Base-by-base conservation (phyloP, 257 asterid genomes). In the Gentiana macrophylla region DNA sequence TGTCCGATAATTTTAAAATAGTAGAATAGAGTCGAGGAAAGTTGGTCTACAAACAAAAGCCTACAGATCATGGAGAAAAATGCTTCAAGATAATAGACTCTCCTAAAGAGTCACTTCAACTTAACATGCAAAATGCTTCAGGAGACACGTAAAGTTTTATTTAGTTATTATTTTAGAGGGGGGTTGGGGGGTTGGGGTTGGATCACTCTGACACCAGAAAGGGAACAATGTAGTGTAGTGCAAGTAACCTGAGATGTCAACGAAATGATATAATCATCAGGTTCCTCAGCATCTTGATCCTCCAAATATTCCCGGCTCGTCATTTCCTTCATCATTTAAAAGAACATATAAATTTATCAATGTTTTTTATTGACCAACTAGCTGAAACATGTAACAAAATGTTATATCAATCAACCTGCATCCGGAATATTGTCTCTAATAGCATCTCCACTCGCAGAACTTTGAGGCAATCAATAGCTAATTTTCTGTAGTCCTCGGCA, bases 281-380 rank as follows among this genome's bases (percentile, higher is more conserved):
- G 99, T 80, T 92, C 99, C 80, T 92, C 99, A 48, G 94, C 90
- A 71, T 92, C 99, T 80, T 85, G 93, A 77, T 88, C 99, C 55
- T 88, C 99, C 86, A 83, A 74, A 74, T 88, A 92, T 65, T 85
- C 89, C 70, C 80, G 74, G 72, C 77, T 92, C 11, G 90, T 75
- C 95, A 92, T 88, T 73, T 85, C 94, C 99, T 92, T 67, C 35
- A 69, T 44, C 61, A 57, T 55, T 63, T 59, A 53, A 67, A 41
- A 10, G 46, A 7, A 41, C 46, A 5, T 41, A 41, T 41, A 41
- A 10, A 5, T 1, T 4, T 4, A 41, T 41, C 46, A 4, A 41
- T 41, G 46, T 41, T 41, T 5, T 41, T 41, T 41, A 41, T 10
- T 7, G 46, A 41, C 46, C 9, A 41, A 4, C 46, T 41, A 41